Evolutionary conservation across 129 eudicot genomes (phyloP), one percentile per base, ranked within the genome.

Genomic region (Pittosporum tobira): DNA sequence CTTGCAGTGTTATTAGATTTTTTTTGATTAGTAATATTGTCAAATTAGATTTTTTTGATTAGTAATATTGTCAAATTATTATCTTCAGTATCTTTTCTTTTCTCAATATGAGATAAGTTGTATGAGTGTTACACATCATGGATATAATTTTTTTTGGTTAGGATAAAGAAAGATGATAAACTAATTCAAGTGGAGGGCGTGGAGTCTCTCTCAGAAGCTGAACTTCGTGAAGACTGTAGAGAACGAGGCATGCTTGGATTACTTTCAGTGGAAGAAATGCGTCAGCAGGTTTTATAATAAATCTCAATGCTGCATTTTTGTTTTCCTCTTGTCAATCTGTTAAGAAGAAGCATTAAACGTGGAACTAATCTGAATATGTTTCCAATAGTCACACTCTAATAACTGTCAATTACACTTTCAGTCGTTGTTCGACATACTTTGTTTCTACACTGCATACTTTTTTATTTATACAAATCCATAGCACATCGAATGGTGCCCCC

Each of bases 221-320:
- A 89, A 73, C 97, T 89, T 55, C 86, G 88, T 64, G 93, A 89
- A 73, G 97, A 85, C 72, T 89, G 97, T 66, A 75, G 95, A 70
- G 95, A 89, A 50, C 73, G 97, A 62, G 97, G 97, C 73, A 74
- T 89, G 82, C 93, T 89, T 62, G 97, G 95, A 61, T 79, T 85
- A 62, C 75, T 55, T 59, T 82, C 97, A 47, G 97, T 82, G 51
- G 95, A 89, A 42, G 97, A 85, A 72, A 85, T 85, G 97, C 79
- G 88, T 58, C 82, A 89, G 56, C 97, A 89, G 95, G 97, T 89
- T 59, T 61, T 44, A 62, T 28, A 25, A 4, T 6, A 5, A 24
- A 22, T 30, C 50, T 23, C 50, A 27, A 27, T 13, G 36, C 34
- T 52, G 57, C 57, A 51, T 51, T 52, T 49, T n/a, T 14, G 15